Conservation (phyloP, 768 basidiomycete species). For the Sistotremastrum niveocremeum region DNA sequence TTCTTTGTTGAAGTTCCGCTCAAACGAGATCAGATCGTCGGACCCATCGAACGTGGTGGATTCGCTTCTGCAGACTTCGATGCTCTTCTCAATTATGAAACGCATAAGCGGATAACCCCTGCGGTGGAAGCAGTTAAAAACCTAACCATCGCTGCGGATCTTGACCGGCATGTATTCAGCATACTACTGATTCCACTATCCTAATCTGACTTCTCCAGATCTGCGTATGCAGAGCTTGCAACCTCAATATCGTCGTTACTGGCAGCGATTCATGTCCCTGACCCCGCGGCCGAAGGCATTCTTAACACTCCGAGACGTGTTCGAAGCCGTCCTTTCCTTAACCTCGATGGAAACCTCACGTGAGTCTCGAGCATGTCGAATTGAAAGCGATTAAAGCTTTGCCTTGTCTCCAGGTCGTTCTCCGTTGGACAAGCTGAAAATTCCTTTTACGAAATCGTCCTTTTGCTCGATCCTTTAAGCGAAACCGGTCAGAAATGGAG, state of each 20-base stretch:
- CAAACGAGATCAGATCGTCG: constrained; percentile 45
- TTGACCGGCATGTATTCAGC: constrained; percentile 27
- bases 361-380: constrained; percentile 21
- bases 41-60: constrained; percentile 45
- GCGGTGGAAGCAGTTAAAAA: constrained; percentile 52
- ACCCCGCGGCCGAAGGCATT: constrained; percentile 57
- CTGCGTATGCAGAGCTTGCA: no score
- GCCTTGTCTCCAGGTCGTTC: constrained; percentile 39
- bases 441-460: constrained; percentile 55
- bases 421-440: constrained; percentile 51
- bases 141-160: constrained; percentile 21
- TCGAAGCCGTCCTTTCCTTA: constrained; percentile 44
- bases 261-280: constrained; percentile 47
- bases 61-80: constrained; percentile 64
- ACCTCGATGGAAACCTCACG: constrained; percentile 52
- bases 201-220: no score
- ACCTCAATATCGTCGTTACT: neutral
- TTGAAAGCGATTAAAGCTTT: constrained; percentile 3
- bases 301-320: constrained; percentile 53
- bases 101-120: constrained; percentile 52
- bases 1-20: constrained; percentile 3
- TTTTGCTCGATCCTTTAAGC: constrained; percentile 75
- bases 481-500: constrained; percentile 81
- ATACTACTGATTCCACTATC: neutral
- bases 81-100: constrained; percentile 60